Evolutionary conservation across 768 basidiomycete species (phyloP), one percentile per base, ranked within the genome.

Genomic region (Auriculariales sp.): DNA sequence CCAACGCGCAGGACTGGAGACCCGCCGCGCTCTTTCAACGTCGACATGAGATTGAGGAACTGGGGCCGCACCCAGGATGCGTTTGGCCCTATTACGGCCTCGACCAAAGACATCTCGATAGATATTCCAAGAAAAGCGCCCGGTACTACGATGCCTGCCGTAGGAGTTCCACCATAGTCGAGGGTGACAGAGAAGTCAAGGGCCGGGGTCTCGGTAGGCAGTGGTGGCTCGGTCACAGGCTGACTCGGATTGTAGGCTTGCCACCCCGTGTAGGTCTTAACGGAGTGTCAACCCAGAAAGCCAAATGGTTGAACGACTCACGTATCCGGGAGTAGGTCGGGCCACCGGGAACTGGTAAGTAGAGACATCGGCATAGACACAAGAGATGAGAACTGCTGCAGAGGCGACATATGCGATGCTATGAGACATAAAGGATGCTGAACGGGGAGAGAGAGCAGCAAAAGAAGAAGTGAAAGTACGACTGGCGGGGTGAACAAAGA

Each of bases 21-120:
- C 2, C 84, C 84, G 2, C 74, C 73, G 25, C 87, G 72, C 55
- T 75, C 68, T 45, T 68, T 68, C 15, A 91, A 66, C 54, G 83
- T 82, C 4, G 76, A 70, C 71, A 91, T 76, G 29, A 88, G 68
- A 59, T 90, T 89, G 15, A 88, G 71, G 66, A 88, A 86, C 0
- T 67, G 64, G 1, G 62, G 59, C 47, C 64, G 62, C 25, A 70
- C 54, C 24, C 59, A 57, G n/a, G n/a, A n/a, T 15, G 19, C 19
- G 22, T 47, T 14, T 1, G 5, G 71, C 75, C 53, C 35, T 66
- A 62, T 53, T 42, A 83, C 69, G 66, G 77, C 75, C 50, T 73
- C 75, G 5, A 78, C 71, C 5, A 86, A 77, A 33, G 82, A 83
- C 68, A 84, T 72, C 62, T 88, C 84, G 32, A 88, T 72, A 3